A percentile compares a stretch with the other conserved stretches of the same genome.
Conservation (phyloP, 2,329 filamentous ascomycete genomes). For the Pseudocercospora fuligena region DNA sequence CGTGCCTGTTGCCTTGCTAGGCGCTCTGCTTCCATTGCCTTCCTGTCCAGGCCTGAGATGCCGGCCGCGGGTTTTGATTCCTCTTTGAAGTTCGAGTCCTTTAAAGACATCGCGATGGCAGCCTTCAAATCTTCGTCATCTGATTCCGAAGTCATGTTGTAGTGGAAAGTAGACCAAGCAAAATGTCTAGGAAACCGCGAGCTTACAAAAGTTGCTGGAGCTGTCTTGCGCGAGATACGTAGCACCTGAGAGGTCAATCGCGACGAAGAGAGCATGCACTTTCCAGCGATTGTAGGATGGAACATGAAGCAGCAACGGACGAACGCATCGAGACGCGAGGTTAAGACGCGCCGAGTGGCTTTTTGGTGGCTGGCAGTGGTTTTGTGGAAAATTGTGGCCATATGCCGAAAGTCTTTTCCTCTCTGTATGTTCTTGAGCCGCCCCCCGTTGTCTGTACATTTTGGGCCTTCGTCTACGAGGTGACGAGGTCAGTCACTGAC, state of each 20-base stretch:
- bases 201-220: not conserved
- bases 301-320: not conserved
- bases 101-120: slow-evolving; percentile 57
- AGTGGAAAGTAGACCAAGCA: not conserved
- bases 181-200: not conserved
- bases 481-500: too few species aligned
- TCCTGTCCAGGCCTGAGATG: slow-evolving; percentile 69
- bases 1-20: slow-evolving; percentile 66
- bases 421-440: too few species aligned
- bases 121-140: slow-evolving; percentile 65
- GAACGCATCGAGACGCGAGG: not conserved
- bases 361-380: too few species aligned
- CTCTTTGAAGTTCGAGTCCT: slow-evolving; percentile 3
- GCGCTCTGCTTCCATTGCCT: slow-evolving; percentile 83
- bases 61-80: not conserved
- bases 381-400: too few species aligned
- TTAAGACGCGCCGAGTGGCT: not conserved
- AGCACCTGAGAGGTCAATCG: too few species aligned
- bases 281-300: not conserved
- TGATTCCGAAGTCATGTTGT: slow-evolving; percentile 40
- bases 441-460: too few species aligned
- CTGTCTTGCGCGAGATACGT: too few species aligned
- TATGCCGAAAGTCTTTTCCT: too few species aligned
- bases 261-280: not conserved
- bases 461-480: too few species aligned